Percentiles rank a stretch among this genome's conserved stretches.
These are phyloP conservation scores for Zelopaecilomyces penicillatus DNA, from an alignment of 2,329 filamentous ascomycete species.

Conservation along the genomic window DNA sequence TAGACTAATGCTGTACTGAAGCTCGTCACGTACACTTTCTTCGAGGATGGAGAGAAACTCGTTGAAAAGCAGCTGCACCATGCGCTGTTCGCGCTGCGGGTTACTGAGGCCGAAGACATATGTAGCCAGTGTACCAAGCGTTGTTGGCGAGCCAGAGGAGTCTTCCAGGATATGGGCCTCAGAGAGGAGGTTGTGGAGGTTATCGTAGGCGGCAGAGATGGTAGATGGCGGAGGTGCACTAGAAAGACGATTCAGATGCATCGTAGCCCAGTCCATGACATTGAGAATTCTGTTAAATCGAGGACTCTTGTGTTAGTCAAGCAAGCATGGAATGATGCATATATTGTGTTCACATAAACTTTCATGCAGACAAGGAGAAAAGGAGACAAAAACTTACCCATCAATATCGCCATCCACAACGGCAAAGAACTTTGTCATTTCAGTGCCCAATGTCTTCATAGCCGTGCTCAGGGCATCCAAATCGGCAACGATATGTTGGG, in stretches of 20 bases:
- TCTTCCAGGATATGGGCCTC: slow-evolving; percentile 53
- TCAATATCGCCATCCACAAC: slow-evolving; percentile 92
- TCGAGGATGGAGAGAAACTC: slow-evolving; percentile 83
- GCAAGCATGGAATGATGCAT: neutral
- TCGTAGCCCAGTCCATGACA: slow-evolving; percentile 92
- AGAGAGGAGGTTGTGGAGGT: slow-evolving; percentile 70
- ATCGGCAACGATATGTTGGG: slow-evolving; percentile 74
- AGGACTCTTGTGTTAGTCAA: neutral
- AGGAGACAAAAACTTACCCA: slow-evolving; percentile 40
- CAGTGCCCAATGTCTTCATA: slow-evolving; percentile 73
- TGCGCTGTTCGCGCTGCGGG: slow-evolving; percentile 69
- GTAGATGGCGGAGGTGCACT: slow-evolving; percentile 46
- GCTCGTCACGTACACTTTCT: slow-evolving; percentile 77
- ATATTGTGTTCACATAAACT: neutral
- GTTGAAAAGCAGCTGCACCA: slow-evolving; percentile 74
- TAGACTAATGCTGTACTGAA: slow-evolving; percentile 69
- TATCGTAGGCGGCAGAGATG: slow-evolving; percentile 68
- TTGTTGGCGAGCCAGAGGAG: slow-evolving; percentile 49
- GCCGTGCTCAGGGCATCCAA: slow-evolving; percentile 80
- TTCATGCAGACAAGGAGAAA: neutral
- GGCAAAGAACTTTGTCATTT: slow-evolving; percentile 86
- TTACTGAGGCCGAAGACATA: slow-evolving; percentile 71
- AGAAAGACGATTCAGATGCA: slow-evolving; percentile 67
- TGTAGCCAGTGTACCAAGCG: slow-evolving; percentile 59
- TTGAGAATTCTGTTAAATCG: slow-evolving; percentile 59